Percentiles rank a stretch among this genome's conserved stretches.
phyloP scores from a whole-genome alignment of 2,329 filamentous ascomycete genomes.

The Sporothrix variecibatus region DNA sequence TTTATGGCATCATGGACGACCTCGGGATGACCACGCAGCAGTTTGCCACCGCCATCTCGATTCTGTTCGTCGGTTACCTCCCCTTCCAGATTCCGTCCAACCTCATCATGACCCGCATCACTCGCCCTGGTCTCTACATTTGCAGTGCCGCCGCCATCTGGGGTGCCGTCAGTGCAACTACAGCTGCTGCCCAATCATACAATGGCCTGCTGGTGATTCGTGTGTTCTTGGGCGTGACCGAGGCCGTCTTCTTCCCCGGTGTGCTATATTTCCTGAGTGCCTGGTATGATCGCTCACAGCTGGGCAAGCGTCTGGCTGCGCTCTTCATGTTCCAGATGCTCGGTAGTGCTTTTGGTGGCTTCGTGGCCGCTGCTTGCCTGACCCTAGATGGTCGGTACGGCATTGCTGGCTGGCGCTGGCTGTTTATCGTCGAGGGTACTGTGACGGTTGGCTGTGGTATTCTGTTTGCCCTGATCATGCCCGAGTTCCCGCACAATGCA shows the following conservation, averaged over 20 bases:
- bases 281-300: conserved; percentile 16
- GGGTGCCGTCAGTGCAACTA: conserved; percentile 20
- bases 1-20: conserved; percentile 28
- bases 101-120: conserved; percentile 39
- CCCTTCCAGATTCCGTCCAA: conserved; percentile 63
- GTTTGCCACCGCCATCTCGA: conserved; percentile 60
- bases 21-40: conserved; percentile 43
- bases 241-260: conserved; percentile 21
- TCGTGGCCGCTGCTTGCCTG: conserved; percentile 52
- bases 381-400: conserved; percentile 58
- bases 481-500: conserved; percentile 50
- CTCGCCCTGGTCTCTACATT: conserved; percentile 27
- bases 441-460: conserved; percentile 57
- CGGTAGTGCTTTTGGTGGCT: conserved; percentile 38
- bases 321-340: conserved; percentile 22
- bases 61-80: conserved; percentile 67
- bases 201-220: conserved; percentile 30
- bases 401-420: conserved; percentile 48
- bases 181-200: background rate
- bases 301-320: conserved; percentile 27
- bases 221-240: conserved; percentile 26
- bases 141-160: conserved; percentile 25
- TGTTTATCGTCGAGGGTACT: conserved; percentile 56
- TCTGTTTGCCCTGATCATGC: conserved; percentile 62
- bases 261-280: conserved; percentile 27